Conservation (phyloP, 805 yeast genomes). For the Candida germanica region DNA sequence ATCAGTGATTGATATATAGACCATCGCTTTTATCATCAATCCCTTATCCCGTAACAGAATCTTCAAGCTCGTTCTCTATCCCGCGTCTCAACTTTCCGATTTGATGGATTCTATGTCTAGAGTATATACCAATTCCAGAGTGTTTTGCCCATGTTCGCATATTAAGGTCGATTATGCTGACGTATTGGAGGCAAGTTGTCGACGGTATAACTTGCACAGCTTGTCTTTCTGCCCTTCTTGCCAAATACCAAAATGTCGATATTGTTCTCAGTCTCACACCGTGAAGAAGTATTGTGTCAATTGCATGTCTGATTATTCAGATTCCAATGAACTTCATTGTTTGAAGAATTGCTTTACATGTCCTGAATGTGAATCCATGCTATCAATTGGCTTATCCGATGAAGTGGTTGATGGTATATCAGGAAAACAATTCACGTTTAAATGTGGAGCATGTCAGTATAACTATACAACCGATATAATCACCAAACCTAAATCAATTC, state of each 20-base stretch:
- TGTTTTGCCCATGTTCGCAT: conserved; percentile 18
- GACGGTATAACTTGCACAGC: conserved; percentile 13
- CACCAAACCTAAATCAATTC: conserved; percentile 40
- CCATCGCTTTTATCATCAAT: too few relatives aligned
- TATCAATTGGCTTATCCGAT: conserved; percentile 20
- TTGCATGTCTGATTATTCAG: conserved; percentile 35
- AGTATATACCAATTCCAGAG: conserved; percentile 19
- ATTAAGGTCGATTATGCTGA: neutral
- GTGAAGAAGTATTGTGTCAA: conserved; percentile 34
- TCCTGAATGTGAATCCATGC: conserved; percentile 30
- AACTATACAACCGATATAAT: conserved; percentile 33
- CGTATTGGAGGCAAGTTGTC: neutral
- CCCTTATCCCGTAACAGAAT: too few relatives aligned
- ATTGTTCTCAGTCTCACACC: conserved; percentile 23
- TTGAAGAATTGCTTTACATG: conserved; percentile 40
- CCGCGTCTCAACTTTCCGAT: too few relatives aligned
- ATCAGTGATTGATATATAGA: too few relatives aligned
- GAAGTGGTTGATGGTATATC: conserved; percentile 11
- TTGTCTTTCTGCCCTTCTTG: conserved; percentile 38
- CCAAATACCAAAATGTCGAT: conserved; percentile 25
- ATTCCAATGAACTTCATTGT: conserved; percentile 20
- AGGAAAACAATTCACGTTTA: conserved; percentile 37
- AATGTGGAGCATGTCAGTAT: conserved; percentile 37
- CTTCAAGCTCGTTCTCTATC: too few relatives aligned
- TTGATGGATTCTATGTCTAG: conserved; percentile 23